Evolutionary conservation across 2,329 filamentous ascomycete species (phyloP).

Genomic region (Aspergillus sergii): DNA sequence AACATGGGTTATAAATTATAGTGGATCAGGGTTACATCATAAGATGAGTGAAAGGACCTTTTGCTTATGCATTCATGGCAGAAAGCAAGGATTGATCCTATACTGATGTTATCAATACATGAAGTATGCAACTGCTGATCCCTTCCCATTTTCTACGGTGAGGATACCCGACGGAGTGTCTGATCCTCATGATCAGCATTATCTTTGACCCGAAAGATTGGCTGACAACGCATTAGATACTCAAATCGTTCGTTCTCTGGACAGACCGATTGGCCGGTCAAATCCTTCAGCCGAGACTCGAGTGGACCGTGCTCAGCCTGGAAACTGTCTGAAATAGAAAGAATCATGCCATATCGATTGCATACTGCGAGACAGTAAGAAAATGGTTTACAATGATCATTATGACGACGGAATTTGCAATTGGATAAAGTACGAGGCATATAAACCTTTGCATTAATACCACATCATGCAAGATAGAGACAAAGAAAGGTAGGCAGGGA

Average conservation of each 20-base stretch:
- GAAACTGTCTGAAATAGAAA: background rate
- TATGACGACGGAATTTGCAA: background rate
- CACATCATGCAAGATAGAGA: background rate
- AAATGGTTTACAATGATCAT: background rate
- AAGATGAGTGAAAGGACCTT: background rate
- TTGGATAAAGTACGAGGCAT: background rate
- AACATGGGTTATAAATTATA: background rate
- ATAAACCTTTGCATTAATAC: background rate
- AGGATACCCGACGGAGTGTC: background rate
- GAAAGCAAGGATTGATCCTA: background rate
- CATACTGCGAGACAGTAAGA: too few relatives aligned
- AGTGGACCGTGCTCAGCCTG: conserved; percentile 3
- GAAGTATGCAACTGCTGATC: background rate
- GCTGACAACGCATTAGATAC: background rate
- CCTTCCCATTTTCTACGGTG: background rate
- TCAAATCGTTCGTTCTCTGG: background rate
- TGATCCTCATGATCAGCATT: background rate
- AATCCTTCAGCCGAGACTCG: background rate
- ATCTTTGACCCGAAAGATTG: background rate
- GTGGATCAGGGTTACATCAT: background rate
- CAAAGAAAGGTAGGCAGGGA: background rate
- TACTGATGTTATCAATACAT: background rate
- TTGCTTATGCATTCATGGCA: background rate
- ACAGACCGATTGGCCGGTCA: background rate
- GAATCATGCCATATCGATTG: background rate